These are phyloP conservation scores for Alternaria conjuncta DNA, from an alignment of 2,329 filamentous ascomycete species.

Conservation along the genomic window DNA sequence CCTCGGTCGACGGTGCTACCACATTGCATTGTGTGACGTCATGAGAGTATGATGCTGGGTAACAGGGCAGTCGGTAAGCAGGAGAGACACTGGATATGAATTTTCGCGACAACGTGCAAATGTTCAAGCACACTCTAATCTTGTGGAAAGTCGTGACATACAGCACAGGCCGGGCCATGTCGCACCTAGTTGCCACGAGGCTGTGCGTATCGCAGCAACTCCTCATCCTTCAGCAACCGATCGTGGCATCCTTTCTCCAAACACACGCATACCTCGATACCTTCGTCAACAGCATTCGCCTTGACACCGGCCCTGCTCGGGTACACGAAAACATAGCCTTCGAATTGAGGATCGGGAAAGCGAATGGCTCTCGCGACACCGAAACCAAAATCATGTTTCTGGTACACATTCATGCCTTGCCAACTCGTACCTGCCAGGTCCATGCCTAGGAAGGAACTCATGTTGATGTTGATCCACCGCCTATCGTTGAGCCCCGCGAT, in stretches of 20 bases:
- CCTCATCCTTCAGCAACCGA: conserved; percentile 21
- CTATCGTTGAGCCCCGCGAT: conserved; percentile 28
- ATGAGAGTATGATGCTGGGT: background rate
- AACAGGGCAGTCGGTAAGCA: background rate
- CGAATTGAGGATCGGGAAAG: conserved; percentile 22
- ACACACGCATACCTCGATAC: conserved; percentile 25
- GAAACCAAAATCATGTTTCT: conserved; percentile 41
- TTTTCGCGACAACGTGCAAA: background rate
- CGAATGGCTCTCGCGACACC: conserved; percentile 24
- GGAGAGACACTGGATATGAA: background rate
- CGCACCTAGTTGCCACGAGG: background rate
- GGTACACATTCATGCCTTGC: conserved; percentile 31
- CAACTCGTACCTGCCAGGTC: conserved; percentile 35
- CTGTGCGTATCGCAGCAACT: conserved; percentile 8
- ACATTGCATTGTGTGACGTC: background rate
- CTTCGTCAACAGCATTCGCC: conserved; percentile 16
- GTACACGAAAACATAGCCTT: conserved; percentile 25
- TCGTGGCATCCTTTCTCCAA: conserved; percentile 14
- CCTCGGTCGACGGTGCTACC: background rate
- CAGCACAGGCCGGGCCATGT: background rate
- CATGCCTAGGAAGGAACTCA: conserved; percentile 32
- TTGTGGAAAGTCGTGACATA: background rate
- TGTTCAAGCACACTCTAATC: background rate
- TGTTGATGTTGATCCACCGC: conserved; percentile 25
- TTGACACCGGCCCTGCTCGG: conserved; percentile 18